These are phyloP conservation scores for Trichoderma gamsii DNA, from an alignment of 495 filamentous ascomycete genomes.

Conservation along the genomic window DNA sequence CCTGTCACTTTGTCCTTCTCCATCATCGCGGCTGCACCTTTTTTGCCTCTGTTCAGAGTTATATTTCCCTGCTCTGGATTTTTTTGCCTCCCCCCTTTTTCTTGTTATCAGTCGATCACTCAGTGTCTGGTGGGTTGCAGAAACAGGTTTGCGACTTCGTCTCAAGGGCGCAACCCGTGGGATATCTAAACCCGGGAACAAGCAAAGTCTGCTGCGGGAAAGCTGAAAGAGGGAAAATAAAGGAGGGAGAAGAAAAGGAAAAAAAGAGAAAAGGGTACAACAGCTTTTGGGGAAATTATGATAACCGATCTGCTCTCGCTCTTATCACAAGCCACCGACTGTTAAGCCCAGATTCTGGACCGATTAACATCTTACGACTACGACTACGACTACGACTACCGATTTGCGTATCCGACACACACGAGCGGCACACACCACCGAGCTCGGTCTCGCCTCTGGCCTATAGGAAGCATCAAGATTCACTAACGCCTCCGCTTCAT, in stretches of 20 bases:
- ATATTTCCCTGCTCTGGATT: neutral
- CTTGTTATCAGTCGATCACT: neutral
- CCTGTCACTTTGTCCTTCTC: neutral
- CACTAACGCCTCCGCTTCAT: neutral
- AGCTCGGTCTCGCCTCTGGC: neutral
- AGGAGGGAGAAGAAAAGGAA: neutral
- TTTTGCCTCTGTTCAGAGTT: neutral
- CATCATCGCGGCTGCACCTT: neutral
- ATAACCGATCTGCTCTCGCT: neutral
- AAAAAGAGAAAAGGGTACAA: neutral
- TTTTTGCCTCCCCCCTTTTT: neutral
- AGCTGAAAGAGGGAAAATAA: neutral
- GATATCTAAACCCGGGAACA: neutral
- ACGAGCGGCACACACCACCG: neutral
- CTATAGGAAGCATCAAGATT: neutral
- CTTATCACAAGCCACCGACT: neutral
- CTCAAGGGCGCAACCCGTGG: neutral
- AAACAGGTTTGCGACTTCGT: neutral
- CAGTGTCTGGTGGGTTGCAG: neutral
- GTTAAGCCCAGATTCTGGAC: slow-evolving; percentile 2
- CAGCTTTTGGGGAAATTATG: neutral
- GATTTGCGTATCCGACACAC: neutral
- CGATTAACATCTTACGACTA: neutral
- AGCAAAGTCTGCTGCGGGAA: neutral
- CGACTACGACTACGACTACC: neutral